Base-by-base conservation (phyloP, 768 basidiomycete species). In the Hortiboletus campestris region DNA sequence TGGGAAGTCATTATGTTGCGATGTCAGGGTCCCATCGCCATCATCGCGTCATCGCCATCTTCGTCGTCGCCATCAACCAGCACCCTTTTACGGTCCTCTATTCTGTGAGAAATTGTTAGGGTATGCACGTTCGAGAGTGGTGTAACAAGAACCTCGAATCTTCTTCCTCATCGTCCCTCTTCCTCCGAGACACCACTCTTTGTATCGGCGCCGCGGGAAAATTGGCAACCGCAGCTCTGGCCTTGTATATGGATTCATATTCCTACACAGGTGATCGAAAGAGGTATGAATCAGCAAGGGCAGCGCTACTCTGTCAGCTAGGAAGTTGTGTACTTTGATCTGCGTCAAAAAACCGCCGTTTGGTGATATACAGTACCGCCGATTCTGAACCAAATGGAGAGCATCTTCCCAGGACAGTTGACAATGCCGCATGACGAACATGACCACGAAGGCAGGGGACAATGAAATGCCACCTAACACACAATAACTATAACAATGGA, bases 291-390 rank as follows among this genome's bases (percentile, higher is more conserved):
- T 59, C 38, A 48, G 47, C 40, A 19, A 44, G 1, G 43, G 36
- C 11, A 44, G 28, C n/a, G 12, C n/a, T 31, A n/a, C n/a, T 19
- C 29, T 49, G 35, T 34, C 14, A n/a, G 8, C 34, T 46, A 32
- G 29, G 13, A 41, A 50, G 31, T 42, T 14, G 35, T 75, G 28
- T 53, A 88, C 91, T 82, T 96, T 95, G 67, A 96, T 88, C 69
- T 96, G 94, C 11, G 89, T 91, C 63, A 95, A 70, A 72, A 97
- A 97, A 4, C 92, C 94, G 14, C 88, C 85, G 63, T 96, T 94
- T 12, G 93, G 94, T 1, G 91, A 91, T 59, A 95, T 94, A 71
- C 94, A 97, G 64, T 96, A 97, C 43, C 94, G 82, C 45, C 93
- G 80, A 60, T 94, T 94, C 70, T 94, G 92, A 4, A 94, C 92